A percentile compares a stretch with the other conserved stretches of the same genome.
Evolutionary conservation across 768 basidiomycete genomes (phyloP).

Genomic region (Panaeolus papilionaceus): DNA sequence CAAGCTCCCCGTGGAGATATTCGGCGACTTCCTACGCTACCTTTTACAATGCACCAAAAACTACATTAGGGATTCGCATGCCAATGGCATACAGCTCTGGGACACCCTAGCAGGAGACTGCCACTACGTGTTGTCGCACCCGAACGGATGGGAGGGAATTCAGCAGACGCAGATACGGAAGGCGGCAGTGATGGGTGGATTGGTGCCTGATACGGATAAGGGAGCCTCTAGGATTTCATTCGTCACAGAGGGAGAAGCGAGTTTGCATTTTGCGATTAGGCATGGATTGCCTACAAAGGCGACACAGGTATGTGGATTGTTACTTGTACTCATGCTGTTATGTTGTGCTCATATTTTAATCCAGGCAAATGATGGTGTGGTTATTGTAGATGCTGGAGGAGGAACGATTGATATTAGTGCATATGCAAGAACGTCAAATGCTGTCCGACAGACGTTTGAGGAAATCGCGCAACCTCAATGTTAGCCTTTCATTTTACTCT

Average conservation of each 20-base stretch:
- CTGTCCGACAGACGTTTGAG: slow-evolving; percentile 33
- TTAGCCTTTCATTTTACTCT: slow-evolving; percentile 22
- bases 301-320: slow-evolving; percentile 29
- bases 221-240: slow-evolving; percentile 52
- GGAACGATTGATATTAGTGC: slow-evolving; percentile 59
- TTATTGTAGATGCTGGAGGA: slow-evolving; percentile 37
- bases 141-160: slow-evolving; percentile 66
- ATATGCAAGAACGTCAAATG: slow-evolving; percentile 37
- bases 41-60: slow-evolving; percentile 46
- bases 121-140: slow-evolving; percentile 62
- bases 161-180: slow-evolving; percentile 61
- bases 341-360: background rate
- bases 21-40: slow-evolving; percentile 59
- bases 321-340: background rate
- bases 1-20: slow-evolving; percentile 47
- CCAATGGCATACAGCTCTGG: slow-evolving; percentile 52
- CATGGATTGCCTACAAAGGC: slow-evolving; percentile 45
- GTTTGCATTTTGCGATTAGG: slow-evolving; percentile 58
- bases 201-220: slow-evolving; percentile 46
- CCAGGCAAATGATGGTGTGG: slow-evolving; percentile 35
- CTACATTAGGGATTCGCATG: slow-evolving; percentile 53
- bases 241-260: slow-evolving; percentile 69
- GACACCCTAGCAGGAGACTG: slow-evolving; percentile 36
- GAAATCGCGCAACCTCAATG: slow-evolving; percentile 50
- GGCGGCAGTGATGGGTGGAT: slow-evolving; percentile 56